Base-by-base conservation (phyloP, 768 basidiomycete species). In the Plicaturopsis crispa region DNA sequence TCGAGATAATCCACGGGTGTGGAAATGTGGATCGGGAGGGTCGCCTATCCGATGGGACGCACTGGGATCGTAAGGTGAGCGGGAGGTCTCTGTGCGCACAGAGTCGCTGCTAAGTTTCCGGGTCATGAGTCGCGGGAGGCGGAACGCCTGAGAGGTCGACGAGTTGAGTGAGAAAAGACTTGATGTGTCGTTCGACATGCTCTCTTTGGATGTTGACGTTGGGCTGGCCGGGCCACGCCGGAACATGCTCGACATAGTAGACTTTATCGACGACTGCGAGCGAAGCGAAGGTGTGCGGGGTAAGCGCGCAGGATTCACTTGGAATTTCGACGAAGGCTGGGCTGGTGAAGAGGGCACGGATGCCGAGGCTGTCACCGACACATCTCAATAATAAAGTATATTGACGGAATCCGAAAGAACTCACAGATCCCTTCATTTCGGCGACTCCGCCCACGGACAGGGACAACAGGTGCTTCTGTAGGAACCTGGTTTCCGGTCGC, bases 381-480 rank as follows among this genome's bases (percentile, higher is more conserved):
- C n/a, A n/a, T n/a, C n/a, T n/a, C n/a, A n/a, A 28, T 28, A 14
- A 28, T 46, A 18, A 45, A 14, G 42, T 10, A 14, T 22, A 13
- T 35, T 26, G 20, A 14, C 14, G 8, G 28, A 20, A 35, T 42
- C 64, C 57, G 52, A 67, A 65, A 45, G 56, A 58, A 48, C 51
- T 33, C 22, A 55, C 44, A 12, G 48, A 39, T 20, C 50, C 32
- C 6, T 54, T 49, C 59, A 48, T 44, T 54, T 2, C 45, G 50
- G 31, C 59, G 56, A 31, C 35, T 57, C 32, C 57, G 52, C 18
- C 60, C 50, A 42, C 54, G 54, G 38, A 73, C 65, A 28, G 80
- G 80, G 31, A 85, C 75, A 31, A 85, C 54, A 17, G 85, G 65
- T 7, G 52, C 56, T 55, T 88, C 85, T 26, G 69, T 65, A 4